Percentiles rank a stretch among this genome's conserved stretches.
Conservation (phyloP, 2,329 filamentous ascomycete genomes). For the Aspergillus jensenii region DNA sequence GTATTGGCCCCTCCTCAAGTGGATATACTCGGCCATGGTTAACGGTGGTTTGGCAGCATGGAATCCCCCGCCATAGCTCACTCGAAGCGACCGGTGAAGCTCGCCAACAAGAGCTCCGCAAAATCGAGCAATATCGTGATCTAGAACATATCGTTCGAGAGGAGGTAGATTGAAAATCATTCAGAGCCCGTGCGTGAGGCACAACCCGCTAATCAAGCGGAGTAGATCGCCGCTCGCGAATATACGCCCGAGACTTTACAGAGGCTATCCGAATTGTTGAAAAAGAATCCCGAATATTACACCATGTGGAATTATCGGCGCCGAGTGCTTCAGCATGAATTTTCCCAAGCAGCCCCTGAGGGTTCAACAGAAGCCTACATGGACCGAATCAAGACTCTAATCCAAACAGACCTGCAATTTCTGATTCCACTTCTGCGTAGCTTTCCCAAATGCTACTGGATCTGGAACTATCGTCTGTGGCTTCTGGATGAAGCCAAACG, state of each 20-base stretch:
- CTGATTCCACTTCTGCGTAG: constrained; percentile 79
- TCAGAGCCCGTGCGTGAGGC: not conserved
- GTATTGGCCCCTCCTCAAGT: constrained; percentile 20
- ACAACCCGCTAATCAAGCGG: constrained; percentile 3
- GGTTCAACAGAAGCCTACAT: constrained; percentile 37
- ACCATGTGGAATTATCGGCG: constrained; percentile 60
- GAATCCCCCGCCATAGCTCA: constrained; percentile 68
- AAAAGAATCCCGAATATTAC: constrained; percentile 50
- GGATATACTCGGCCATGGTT: constrained; percentile 9
- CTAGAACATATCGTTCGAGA: constrained; percentile 67
- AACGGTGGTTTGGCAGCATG: constrained; percentile 63
- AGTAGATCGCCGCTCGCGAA: constrained; percentile 39
- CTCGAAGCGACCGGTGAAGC: constrained; percentile 67
- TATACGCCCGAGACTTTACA: constrained; percentile 45
- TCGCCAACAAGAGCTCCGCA: constrained; percentile 68
- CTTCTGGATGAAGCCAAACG: constrained; percentile 70
- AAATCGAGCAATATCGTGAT: constrained; percentile 72
- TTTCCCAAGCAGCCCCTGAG: constrained; percentile 37
- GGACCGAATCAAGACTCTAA: constrained; percentile 50
- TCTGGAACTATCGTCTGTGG: constrained; percentile 96
- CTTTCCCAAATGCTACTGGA: constrained; percentile 98
- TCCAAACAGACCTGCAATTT: constrained; percentile 76
- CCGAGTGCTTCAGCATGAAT: constrained; percentile 63
- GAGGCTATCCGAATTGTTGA: constrained; percentile 45
- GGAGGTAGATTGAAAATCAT: constrained; percentile 51